Evolutionary conservation across 1,284 basidiomycete species (phyloP), one percentile per base, ranked within the genome.

Genomic region (Naganishia cerealis): DNA sequence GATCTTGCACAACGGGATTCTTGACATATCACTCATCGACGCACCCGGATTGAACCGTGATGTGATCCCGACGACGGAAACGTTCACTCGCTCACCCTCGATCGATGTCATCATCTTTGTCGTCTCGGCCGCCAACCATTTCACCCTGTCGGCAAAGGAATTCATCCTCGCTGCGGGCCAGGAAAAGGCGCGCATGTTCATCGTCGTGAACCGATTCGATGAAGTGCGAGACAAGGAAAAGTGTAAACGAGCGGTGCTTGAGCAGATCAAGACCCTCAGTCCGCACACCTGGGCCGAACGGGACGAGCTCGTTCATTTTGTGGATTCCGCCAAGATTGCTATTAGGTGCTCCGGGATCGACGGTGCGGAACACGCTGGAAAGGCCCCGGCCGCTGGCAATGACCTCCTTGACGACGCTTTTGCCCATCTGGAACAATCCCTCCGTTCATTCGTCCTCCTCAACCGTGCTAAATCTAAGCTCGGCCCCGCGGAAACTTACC

Each of bases 41-140:
- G 95, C 94, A 0, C 96, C 96, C 1, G 96, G 96, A 70, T 87
- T 99, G 61, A 99, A 99, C 81, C 88, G 93, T 67, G 96, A 99
- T 80, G 93, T 89, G 68, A 81, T 95, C 76, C 92, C 96, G 83
- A 99, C 96, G 0, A 99, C 95, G 2, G 92, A 93, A 9, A 84
- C 98, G 57, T 99, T 99, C 76, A 88, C 94, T 21, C 91, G 93
- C 40, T 95, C 99, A 80, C 92, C 96, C 79, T 94, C 98, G 81
- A 99, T 99, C 66, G 96, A 99, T 77, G 95, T 99, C 36, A 88
- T 99, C 67, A 94, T 99, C 66, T 99, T 99, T 79, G 94, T 98
- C 72, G 94, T 98, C 57, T 94, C 91, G 1, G 94, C 96, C 8
- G 95, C 98, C 82, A 99, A 99, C 81, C 95, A 99, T 83, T 97